phyloP scores from a whole-genome alignment of 169 alveolate genomes.

The Plasmodium vivax region DNA sequence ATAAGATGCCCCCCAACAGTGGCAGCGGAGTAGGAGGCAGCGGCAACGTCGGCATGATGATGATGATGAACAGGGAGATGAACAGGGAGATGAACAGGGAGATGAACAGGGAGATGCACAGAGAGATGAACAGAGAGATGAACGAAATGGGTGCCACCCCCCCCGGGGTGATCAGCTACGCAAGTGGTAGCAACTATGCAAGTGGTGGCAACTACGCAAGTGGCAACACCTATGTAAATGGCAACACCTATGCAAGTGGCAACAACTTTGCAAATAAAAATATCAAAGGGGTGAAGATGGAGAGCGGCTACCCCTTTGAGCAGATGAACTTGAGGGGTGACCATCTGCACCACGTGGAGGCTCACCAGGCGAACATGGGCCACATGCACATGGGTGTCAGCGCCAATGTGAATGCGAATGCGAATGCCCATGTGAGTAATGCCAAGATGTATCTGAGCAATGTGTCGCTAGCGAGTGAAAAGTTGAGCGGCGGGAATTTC shows the following conservation, averaged over 20 bases:
- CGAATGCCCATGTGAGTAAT: too few relatives aligned
- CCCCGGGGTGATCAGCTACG: constrained; percentile 11
- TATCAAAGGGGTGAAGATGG: constrained; percentile 41
- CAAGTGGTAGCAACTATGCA: too few relatives aligned
- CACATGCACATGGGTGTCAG: not conserved
- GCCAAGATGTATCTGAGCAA: not conserved
- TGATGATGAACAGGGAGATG: constrained; percentile 3
- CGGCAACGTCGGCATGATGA: not conserved
- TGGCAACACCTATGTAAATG: too few relatives aligned
- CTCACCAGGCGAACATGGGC: not conserved
- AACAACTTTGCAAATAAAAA: constrained; percentile 23
- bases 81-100: too few relatives aligned
- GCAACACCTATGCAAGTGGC: constrained; percentile 16
- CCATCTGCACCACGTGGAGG: not conserved
- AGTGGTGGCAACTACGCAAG: too few relatives aligned
- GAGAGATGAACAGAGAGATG: not conserved
- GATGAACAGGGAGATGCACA: too few relatives aligned
- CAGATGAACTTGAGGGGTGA: constrained; percentile 12
- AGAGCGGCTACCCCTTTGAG: constrained; percentile 14
- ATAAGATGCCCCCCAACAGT: not conserved
- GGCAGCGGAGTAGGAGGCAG: not conserved
- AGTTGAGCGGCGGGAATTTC: not conserved
- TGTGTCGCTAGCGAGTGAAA: not conserved
- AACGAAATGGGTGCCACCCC: not conserved
- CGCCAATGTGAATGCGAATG: too few relatives aligned